phyloP scores from a whole-genome alignment of 1,284 basidiomycete species.

The Fistulinella cinereoalba region DNA sequence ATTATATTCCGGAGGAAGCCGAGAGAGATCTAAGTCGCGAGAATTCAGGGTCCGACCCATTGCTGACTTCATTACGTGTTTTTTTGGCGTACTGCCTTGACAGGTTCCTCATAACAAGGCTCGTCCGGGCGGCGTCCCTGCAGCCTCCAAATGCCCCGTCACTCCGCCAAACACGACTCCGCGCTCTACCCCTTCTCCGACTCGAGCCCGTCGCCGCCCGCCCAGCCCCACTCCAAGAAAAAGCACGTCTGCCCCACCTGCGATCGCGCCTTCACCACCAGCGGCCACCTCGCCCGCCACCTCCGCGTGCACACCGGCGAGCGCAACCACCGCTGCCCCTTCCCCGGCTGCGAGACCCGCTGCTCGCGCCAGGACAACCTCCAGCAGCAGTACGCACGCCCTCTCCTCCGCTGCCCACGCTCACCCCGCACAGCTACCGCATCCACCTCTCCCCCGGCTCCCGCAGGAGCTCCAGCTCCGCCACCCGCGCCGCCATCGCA shows the following conservation, averaged over 20 bases:
- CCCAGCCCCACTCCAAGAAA: constrained; percentile 41
- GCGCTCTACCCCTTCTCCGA: constrained; percentile 20
- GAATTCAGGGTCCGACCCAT: constrained; percentile 33
- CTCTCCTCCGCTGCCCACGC: constrained; percentile 5
- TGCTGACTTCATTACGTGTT: constrained; percentile 32
- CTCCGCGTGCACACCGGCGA: constrained; percentile 81
- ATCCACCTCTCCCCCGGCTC: constrained; percentile 73
- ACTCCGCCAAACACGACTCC: constrained; percentile 28
- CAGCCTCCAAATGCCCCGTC: constrained; percentile 35
- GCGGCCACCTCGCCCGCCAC: constrained; percentile 80
- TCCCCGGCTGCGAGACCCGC: constrained; percentile 77
- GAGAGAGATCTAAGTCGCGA: constrained; percentile 33
- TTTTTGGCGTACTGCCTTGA: constrained; percentile 37
- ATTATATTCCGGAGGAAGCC: constrained; percentile 25
- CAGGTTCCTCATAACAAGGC: constrained; percentile 33
- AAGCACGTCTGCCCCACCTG: constrained; percentile 66
- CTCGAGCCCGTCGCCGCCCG: constrained; percentile 14
- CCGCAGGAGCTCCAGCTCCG: constrained; percentile 51
- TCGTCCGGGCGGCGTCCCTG: constrained; percentile 21
- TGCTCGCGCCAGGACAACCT: constrained; percentile 80
- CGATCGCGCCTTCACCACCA: constrained; percentile 75
- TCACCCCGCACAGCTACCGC: constrained; percentile 49
- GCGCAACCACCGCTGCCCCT: constrained; percentile 77
- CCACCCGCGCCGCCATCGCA: constrained; percentile 49
- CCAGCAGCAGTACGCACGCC: constrained; percentile 68